Evolutionary conservation across 2,329 filamentous ascomycete genomes (phyloP), one percentile per base, ranked within the genome.

Genomic region (Fusarium globosum): DNA sequence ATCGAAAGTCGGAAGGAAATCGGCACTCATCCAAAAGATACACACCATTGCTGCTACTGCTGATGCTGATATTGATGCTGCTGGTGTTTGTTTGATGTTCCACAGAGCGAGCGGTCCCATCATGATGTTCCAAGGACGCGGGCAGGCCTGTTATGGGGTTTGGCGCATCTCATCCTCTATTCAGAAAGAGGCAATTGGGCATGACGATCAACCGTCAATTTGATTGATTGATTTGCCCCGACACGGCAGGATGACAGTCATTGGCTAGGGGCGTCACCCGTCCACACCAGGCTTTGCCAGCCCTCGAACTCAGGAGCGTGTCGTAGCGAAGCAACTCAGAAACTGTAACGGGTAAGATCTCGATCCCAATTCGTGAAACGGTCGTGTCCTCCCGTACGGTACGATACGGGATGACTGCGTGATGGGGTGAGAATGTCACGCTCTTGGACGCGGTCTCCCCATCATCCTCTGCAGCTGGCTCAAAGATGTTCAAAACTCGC

Each of bases 321-420:
- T 59, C 52, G 35, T 48, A 74, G 59, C 52, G 56, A 60, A 72
- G 63, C 52, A 71, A 58, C 64, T 68, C 48, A 57, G 60, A 55
- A 49, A 67, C 66, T 67, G 53, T 61, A 74, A 60, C 46, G 65
- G 69, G 58, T 49, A 67, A 74, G 76, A 79, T 79, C 77, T 79
- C 77, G 76, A 79, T 79, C 74, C 74, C 69, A 71, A 68, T 68
- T 61, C 60, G 62, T 76, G 65, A 73, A 75, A 72, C 71, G 52
- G 71, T 73, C 51, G 23, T 46, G 63, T 65, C 49, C 60, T 68
- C 38, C 52, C 46, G 41, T 36, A 67, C 62, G 55, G 39, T 49
- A 53, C 14, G 45, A 38, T 49, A 48, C 38, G 43, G 61, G 51
- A 59, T 67, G 39, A 41, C 39, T 51, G 45, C 23, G 52, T 56